Percentiles rank a stretch among this genome's conserved stretches.
Evolutionary conservation across 495 filamentous ascomycete species (phyloP).

Genomic region (Amphirosellinia nigrospora): DNA sequence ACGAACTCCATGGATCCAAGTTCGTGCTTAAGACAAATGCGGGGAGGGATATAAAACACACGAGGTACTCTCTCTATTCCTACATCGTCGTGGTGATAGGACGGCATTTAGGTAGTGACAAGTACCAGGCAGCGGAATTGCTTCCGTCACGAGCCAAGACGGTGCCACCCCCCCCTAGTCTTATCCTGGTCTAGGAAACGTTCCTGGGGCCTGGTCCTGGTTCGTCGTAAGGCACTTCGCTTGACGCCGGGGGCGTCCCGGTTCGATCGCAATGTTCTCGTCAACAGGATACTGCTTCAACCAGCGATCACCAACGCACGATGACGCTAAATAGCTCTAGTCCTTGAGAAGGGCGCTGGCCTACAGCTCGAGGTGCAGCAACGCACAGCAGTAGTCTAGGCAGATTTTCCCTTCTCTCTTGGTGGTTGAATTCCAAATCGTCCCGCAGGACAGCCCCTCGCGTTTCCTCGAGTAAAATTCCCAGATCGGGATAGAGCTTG

Average conservation of each 20-base stretch:
- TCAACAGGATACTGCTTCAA: not conserved
- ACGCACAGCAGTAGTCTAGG: slow-evolving; percentile 10
- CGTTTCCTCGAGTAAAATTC: slow-evolving; percentile 25
- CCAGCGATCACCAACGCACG: not conserved
- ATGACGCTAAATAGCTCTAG: slow-evolving; percentile 19
- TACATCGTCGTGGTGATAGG: not conserved
- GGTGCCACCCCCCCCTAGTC: slow-evolving; percentile 21
- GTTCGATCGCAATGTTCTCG: too few relatives aligned
- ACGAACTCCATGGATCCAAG: not conserved
- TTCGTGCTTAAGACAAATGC: slow-evolving; percentile 1
- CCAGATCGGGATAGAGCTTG: slow-evolving; percentile 13
- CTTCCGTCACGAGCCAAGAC: slow-evolving; percentile 19
- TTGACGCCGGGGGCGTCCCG: too few relatives aligned
- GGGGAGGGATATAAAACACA: not conserved
- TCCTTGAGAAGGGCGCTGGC: not conserved
- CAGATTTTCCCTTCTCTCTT: slow-evolving; percentile 16
- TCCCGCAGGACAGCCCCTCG: not conserved
- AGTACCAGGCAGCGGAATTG: slow-evolving; percentile 15
- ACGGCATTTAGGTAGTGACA: not conserved
- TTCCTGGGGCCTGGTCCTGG: slow-evolving; percentile 1
- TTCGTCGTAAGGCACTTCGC: not conserved
- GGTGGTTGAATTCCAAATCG: slow-evolving; percentile 23
- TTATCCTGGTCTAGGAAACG: not conserved
- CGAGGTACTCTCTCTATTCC: not conserved
- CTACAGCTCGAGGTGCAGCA: not conserved